Conservation (phyloP, 208 protist species). For the Porcisia deanei region DNA sequence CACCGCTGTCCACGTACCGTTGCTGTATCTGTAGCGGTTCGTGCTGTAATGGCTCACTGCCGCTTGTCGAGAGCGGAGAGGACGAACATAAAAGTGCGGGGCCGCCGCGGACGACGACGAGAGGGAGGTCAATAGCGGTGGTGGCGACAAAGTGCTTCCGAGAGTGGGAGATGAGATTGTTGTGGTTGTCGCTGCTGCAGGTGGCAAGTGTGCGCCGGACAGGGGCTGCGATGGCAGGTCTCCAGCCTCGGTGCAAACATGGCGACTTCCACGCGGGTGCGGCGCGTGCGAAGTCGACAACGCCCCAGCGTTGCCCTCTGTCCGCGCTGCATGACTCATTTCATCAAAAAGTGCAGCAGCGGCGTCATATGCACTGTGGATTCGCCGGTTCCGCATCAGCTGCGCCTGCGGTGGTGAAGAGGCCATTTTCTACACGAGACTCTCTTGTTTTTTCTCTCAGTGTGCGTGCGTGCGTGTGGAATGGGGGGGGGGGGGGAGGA, state of each 20-base stretch:
- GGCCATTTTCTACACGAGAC: background rate
- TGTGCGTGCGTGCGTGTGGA: background rate
- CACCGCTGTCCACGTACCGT: background rate
- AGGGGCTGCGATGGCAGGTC: background rate
- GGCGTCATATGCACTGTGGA: conserved; percentile 4
- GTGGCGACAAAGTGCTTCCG: background rate
- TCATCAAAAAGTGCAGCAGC: conserved; percentile 12
- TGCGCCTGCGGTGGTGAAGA: background rate
- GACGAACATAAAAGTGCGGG: conserved; percentile 6
- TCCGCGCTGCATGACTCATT: conserved; percentile 10
- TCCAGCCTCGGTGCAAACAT: background rate
- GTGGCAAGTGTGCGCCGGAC: background rate
- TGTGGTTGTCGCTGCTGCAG: background rate
- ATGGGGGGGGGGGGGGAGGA: no score
- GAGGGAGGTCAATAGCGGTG: background rate
- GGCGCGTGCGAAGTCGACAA: background rate
- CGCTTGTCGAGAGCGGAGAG: background rate
- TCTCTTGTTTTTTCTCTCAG: background rate
- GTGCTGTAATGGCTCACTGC: background rate
- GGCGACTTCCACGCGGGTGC: background rate
- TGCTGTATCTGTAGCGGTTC: background rate
- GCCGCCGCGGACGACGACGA: background rate
- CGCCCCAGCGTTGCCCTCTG: background rate
- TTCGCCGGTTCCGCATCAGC: background rate
- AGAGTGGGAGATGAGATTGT: background rate